Evolutionary conservation across 257 asterid species (phyloP).

Genomic region (Solanum chmielewskii): DNA sequence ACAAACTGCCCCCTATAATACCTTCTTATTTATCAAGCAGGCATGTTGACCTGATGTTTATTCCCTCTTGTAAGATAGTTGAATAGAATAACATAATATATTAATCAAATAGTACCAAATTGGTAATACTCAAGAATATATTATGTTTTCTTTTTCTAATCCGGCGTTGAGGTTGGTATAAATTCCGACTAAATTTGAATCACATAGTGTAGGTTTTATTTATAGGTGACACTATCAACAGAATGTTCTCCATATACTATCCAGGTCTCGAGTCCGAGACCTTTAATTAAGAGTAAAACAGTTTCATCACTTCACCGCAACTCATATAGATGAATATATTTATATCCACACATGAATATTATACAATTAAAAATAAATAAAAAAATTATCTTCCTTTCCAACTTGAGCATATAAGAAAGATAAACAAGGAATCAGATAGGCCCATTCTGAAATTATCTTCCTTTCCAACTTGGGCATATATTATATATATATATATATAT

Average conservation of each 20-base stretch:
- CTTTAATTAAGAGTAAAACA: no score
- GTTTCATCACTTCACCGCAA: no score
- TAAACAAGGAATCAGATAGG: background rate
- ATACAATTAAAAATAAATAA: background rate
- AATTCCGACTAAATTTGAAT: fast-evolving
- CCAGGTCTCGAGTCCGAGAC: fast-evolving
- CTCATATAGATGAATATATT: no score
- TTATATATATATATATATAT: no score
- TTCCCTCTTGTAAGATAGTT: background rate
- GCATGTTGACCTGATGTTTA: background rate
- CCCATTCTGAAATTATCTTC: no score
- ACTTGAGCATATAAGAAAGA: background rate
- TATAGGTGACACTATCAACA: fast-evolving
- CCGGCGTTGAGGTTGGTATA: no score
- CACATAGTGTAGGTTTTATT: fast-evolving
- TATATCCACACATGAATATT: background rate
- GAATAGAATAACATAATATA: no score
- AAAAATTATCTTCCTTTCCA: background rate
- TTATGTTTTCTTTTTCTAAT: background rate
- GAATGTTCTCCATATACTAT: no score
- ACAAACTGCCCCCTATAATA: no score
- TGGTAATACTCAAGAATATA: background rate
- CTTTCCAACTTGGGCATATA: no score
- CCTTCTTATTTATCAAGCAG: no score
- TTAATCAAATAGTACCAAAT: background rate